Evolutionary conservation across 2,329 filamentous ascomycete genomes (phyloP), one percentile per base, ranked within the genome.

Genomic region (Davidsoniella virescens): DNA sequence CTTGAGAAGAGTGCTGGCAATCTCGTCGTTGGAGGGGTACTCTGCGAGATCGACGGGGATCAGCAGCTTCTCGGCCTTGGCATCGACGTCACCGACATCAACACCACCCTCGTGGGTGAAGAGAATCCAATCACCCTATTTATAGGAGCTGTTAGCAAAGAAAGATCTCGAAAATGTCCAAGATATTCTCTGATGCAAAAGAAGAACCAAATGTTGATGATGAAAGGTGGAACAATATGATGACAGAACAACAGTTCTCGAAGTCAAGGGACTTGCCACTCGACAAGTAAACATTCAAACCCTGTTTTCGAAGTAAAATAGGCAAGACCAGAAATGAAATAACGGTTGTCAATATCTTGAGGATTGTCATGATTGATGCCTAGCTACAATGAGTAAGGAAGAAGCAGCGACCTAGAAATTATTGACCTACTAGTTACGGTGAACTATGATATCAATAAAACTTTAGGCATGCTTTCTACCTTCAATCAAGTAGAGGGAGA

Each of bases 21-120:
- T 92, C 69, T 92, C 79, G 64, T 93, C 83, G 71, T 98, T 96
- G 58, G 88, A 94, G 58, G 92, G 92, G 70, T 90, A 98, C 69
- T 95, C 73, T 58, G 81, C 76, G 56, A 98, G 82, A 69, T 96
- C 88, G 62, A 98, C 92, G 60, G 92, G 90, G 61, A 98, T 87
- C 64, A 98, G 73, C 56, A 98, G 78, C 83, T 96, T 98, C 79
- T 96, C 87, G 56, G 92, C 92, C 77, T 98, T 98, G 57, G 81
- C 87, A 63, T 98, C 92, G 58, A 98, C 92, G 80, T 98, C 92
- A 66, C 92, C 92, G 61, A 98, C 92, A 70, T 98, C 92, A 59
- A 98, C 88, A 84, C 92, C 92, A 75, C 92, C 92, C 72, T 98
- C 92, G 72, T 98, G 87, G 62, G 90, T 95, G 76, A 98, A 98